These are phyloP conservation scores for Fremontodendron californicum DNA, from an alignment of 345 rosid genomes.

Conservation along the genomic window DNA sequence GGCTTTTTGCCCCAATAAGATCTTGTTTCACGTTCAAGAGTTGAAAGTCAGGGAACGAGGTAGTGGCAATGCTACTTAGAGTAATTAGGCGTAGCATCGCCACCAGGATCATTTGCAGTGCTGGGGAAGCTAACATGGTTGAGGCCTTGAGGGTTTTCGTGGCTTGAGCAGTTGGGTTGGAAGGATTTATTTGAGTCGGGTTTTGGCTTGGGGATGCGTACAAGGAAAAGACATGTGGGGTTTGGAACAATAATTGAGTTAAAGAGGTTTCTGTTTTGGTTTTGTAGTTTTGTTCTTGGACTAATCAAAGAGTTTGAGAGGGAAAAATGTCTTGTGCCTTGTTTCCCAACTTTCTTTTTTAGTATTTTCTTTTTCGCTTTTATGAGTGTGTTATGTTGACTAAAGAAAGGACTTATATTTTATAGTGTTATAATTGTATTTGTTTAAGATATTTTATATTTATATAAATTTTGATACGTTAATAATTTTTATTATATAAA, in stretches of 20 bases:
- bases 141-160: neutral
- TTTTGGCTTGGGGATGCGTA: slow-evolving; percentile 9
- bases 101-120: slow-evolving; percentile 7
- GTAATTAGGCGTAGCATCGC: slow-evolving; percentile 11
- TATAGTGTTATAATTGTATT: too few relatives aligned
- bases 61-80: neutral
- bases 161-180: neutral
- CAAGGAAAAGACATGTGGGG: slow-evolving; percentile 23
- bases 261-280: neutral
- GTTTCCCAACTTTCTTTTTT: neutral
- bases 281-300: slow-evolving; percentile 15
- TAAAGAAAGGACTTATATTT: too few relatives aligned
- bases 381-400: slow-evolving; percentile 1
- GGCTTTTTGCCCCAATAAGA: slow-evolving; percentile 16
- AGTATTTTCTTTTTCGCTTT: neutral
- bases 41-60: slow-evolving; percentile 49
- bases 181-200: slow-evolving; percentile 26
- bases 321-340: neutral
- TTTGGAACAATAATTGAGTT: slow-evolving; percentile 20
- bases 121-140: slow-evolving; percentile 19
- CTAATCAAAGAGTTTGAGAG: neutral
- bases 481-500: too few relatives aligned
- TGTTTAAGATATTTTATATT: too few relatives aligned
- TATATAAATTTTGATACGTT: too few relatives aligned
- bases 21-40: slow-evolving; percentile 39